phyloP scores from a whole-genome alignment of 345 rosid genomes.

The Sapria himalayana region DNA sequence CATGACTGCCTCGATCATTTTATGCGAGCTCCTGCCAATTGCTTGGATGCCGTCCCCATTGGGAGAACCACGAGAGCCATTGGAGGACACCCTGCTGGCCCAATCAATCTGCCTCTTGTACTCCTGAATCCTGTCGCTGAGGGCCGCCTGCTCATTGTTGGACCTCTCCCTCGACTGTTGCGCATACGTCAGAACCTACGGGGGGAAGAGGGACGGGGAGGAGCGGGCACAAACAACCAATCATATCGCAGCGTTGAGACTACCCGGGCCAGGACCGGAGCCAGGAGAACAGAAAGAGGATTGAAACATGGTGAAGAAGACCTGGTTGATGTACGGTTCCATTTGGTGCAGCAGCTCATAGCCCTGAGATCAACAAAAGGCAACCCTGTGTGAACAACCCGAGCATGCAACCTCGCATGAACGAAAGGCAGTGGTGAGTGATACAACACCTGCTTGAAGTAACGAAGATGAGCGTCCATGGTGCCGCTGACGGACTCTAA shows the following conservation, averaged over 20 bases:
- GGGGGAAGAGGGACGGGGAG: no score
- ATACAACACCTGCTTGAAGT: constrained; percentile 94
- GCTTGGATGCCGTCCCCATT: constrained; percentile 94
- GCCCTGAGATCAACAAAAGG: constrained; percentile 38
- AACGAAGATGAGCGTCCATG: constrained; percentile 98
- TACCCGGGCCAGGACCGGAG: no score
- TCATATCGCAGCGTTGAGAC: background rate
- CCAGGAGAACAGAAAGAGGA: no score
- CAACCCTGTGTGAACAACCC: no score
- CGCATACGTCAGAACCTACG: constrained; percentile 85
- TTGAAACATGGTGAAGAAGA: no score
- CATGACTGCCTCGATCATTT: constrained; percentile 97
- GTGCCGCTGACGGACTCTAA: constrained; percentile 97
- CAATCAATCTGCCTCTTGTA: constrained; percentile 90
- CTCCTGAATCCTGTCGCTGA: constrained; percentile 90
- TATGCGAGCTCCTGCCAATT: constrained; percentile 90
- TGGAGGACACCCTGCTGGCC: constrained; percentile 64
- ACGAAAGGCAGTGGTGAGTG: no score
- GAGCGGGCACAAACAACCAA: constrained; percentile 10
- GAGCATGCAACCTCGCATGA: no score
- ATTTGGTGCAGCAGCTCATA: constrained; percentile 93
- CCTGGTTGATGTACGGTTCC: constrained; percentile 98
- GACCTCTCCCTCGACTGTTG: constrained; percentile 95
- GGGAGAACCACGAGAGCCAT: constrained; percentile 84
- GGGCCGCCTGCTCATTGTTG: constrained; percentile 87